Base-by-base conservation (phyloP, 257 asterid species). In the Rhazya stricta region DNA sequence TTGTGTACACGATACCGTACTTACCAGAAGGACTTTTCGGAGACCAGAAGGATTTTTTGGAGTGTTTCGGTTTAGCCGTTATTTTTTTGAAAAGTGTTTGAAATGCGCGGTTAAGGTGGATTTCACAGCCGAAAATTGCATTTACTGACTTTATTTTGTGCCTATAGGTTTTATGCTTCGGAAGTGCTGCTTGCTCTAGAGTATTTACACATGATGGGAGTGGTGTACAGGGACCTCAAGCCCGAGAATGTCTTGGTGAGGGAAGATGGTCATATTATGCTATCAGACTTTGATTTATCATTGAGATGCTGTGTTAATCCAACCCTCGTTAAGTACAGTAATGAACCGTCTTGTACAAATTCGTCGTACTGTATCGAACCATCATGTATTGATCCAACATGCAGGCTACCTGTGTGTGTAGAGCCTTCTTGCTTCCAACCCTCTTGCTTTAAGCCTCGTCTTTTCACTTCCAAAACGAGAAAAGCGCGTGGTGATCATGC, bases 171-270 rank as follows among this genome's bases (percentile, higher is more conserved):
- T 81, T 94, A 94, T 60, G 98, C 89, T 67, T 85, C 96, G 34
- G 96, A 94, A 85, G 94, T 94, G 81, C 86, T 94, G 50, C 95
- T 94, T 60, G 97, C 97, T 8, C 90, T 94, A 0, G 98, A 94
- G 79, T 94, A 94, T 72, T 79, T 94, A 19, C 98, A 94, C 73
- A 90, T 94, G 98, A 91, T 94, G 97, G 98, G 98, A 9, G 97
- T 94, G 57, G 89, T 94, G 18, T 93, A 93, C 78, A 57, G 98
- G 63, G 98, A 93, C 85, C 75, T 94, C 43, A 94, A 94, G 82
- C 98, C 98, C 1, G 98, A 94, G 73, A 94, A 94, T 61, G 98
- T 94, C 15, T 79, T 94, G 71, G 97, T 94, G 34, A 85, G 97
- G 72, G 98, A 92, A 56, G 98, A 94, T 70, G 98, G 97, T 32